Conservation (phyloP, 2,329 filamentous ascomycete genomes). For the Verticillium nonalfalfae region DNA sequence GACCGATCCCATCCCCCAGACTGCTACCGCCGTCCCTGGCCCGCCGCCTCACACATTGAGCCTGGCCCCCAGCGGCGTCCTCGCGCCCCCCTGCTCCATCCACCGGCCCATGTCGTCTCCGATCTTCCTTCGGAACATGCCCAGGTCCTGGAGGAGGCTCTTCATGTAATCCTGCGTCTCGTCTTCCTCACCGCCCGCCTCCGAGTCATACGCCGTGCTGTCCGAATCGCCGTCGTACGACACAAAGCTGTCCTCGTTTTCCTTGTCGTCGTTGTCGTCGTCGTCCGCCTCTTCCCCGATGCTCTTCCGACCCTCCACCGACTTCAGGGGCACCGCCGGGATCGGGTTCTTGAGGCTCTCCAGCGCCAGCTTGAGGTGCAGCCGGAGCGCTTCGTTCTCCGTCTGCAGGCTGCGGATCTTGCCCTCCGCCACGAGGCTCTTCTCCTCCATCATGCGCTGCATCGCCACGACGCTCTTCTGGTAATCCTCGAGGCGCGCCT, state of each 20-base stretch:
- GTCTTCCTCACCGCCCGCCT: constrained; percentile 33
- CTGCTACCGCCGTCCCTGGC: background rate
- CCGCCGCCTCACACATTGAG: constrained; percentile 28
- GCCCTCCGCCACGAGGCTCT: constrained; percentile 80
- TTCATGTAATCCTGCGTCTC: constrained; percentile 83
- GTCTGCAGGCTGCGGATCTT: constrained; percentile 88
- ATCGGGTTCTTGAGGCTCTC: constrained; percentile 90
- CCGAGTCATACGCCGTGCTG: constrained; percentile 31
- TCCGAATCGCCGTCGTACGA: constrained; percentile 33
- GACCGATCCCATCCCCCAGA: too few species aligned
- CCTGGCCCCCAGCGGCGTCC: constrained; percentile 38
- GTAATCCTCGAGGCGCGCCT: constrained; percentile 88
- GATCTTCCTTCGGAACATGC: constrained; percentile 78
- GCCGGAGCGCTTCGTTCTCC: constrained; percentile 81
- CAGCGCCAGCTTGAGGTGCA: constrained; percentile 83
- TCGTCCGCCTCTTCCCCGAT: constrained; percentile 15
- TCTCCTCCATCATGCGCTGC: constrained; percentile 96
- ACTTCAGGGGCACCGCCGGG: constrained; percentile 38
- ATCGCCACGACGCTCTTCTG: constrained; percentile 83
- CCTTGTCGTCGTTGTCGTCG: constrained; percentile 23
- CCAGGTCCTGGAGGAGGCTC: constrained; percentile 72
- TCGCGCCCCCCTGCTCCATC: constrained; percentile 57
- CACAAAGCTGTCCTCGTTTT: constrained; percentile 44
- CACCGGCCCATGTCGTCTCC: constrained; percentile 73
- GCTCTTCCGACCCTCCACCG: constrained; percentile 3